Percentiles rank a stretch among this genome's conserved stretches.
These are phyloP conservation scores for Trichomonascus vanleenenianus DNA, from an alignment of 805 yeast genomes.

Conservation along the genomic window DNA sequence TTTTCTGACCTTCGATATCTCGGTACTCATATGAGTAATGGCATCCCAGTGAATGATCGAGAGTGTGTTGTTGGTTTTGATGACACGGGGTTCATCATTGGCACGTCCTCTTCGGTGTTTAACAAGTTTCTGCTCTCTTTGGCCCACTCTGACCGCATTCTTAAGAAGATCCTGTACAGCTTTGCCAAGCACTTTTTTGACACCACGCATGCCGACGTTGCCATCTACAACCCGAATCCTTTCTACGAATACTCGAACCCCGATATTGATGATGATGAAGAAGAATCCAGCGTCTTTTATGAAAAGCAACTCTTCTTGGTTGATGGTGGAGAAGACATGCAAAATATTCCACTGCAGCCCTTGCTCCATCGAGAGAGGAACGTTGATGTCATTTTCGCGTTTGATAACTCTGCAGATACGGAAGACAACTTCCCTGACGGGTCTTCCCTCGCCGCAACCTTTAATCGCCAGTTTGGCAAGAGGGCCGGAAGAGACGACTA, in stretches of 20 bases:
- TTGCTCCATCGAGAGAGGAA: slow-evolving; percentile 52
- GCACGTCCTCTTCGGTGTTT: slow-evolving; percentile 75
- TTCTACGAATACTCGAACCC: slow-evolving; percentile 39
- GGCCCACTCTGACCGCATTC: slow-evolving; percentile 33
- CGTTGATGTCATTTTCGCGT: slow-evolving; percentile 57
- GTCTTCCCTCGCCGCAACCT: slow-evolving; percentile 44
- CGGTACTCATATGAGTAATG: slow-evolving; percentile 58
- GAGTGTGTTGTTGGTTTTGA: slow-evolving; percentile 65
- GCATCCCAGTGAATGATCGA: slow-evolving; percentile 38
- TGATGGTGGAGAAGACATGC: slow-evolving; percentile 70
- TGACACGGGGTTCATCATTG: slow-evolving; percentile 73
- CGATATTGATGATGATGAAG: no score
- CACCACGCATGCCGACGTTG: slow-evolving; percentile 43
- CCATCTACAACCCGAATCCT: slow-evolving; percentile 67
- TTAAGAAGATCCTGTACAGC: slow-evolving; percentile 42
- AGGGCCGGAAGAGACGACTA: background rate
- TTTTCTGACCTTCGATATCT: slow-evolving; percentile 60
- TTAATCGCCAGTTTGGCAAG: background rate
- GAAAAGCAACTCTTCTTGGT: slow-evolving; percentile 37
- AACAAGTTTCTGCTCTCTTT: slow-evolving; percentile 42
- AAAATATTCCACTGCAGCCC: slow-evolving; percentile 59
- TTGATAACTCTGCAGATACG: slow-evolving; percentile 24
- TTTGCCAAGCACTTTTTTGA: slow-evolving; percentile 1
- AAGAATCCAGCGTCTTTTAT: no score
- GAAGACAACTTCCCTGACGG: slow-evolving; percentile 23